Evolutionary conservation across 495 filamentous ascomycete genomes (phyloP).

Genomic region (Xanthoparmelia taractica): DNA sequence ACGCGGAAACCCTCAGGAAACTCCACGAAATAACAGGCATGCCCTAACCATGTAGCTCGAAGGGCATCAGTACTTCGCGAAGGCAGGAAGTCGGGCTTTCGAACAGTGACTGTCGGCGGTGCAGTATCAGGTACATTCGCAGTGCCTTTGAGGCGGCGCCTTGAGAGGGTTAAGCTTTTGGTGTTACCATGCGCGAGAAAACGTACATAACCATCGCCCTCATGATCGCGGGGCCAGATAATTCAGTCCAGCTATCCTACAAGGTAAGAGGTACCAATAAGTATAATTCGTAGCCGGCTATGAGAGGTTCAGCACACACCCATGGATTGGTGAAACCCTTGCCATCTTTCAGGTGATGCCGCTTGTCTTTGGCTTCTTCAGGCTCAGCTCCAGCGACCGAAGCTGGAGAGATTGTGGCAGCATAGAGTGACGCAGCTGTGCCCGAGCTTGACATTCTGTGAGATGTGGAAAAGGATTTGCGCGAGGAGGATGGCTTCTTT

Average conservation of each 20-base stretch:
- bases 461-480: slow-evolving; percentile 18
- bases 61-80: slow-evolving; percentile 51
- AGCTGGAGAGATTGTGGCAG: slow-evolving; percentile 43
- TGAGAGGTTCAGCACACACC: slow-evolving; percentile 21
- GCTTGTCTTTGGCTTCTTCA: slow-evolving; percentile 46
- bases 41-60: slow-evolving; percentile 92
- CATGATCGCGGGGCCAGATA: slow-evolving; percentile 19
- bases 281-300: neutral
- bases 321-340: slow-evolving; percentile 56
- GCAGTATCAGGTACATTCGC: slow-evolving; percentile 54
- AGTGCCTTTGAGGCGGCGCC: slow-evolving; percentile 51
- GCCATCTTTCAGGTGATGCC: slow-evolving; percentile 51
- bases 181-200: neutral
- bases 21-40: slow-evolving; percentile 90
- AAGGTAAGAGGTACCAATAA: slow-evolving; percentile 1
- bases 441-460: slow-evolving; percentile 33
- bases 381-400: slow-evolving; percentile 41
- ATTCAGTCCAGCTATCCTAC: slow-evolving; percentile 24
- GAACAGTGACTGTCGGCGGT: slow-evolving; percentile 59
- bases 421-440: slow-evolving; percentile 46
- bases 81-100: slow-evolving; percentile 61
- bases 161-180: slow-evolving; percentile 25
- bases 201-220: slow-evolving; percentile 20
- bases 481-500: slow-evolving; percentile 11
- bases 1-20: slow-evolving; percentile 83